These are phyloP conservation scores for Eucommia ulmoides DNA, from an alignment of 257 asterid species.

Conservation along the genomic window DNA sequence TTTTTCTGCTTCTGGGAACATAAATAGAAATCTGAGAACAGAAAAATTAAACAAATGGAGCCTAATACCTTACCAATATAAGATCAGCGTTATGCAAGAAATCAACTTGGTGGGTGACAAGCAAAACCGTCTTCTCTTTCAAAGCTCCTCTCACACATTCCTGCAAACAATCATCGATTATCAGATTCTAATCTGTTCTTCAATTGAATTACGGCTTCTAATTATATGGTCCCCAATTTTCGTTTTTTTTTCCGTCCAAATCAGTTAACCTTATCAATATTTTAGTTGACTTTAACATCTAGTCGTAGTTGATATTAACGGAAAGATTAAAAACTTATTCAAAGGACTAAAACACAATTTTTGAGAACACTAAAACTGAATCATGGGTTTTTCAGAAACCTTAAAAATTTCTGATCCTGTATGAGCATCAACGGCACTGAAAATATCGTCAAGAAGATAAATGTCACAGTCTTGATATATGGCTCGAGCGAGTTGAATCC, in stretches of 20 bases:
- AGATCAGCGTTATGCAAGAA: slow-evolving; percentile 91
- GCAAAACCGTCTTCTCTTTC: slow-evolving; percentile 60
- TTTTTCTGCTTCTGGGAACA: too few species aligned
- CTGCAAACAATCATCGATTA: slow-evolving; percentile 19
- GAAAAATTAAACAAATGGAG: background rate
- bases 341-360: background rate
- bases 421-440: slow-evolving; percentile 98
- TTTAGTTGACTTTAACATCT: background rate
- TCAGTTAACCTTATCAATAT: background rate
- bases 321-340: background rate
- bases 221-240: background rate
- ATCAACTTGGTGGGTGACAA: slow-evolving; percentile 98
- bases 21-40: background rate
- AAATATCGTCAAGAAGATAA: slow-evolving; percentile 84
- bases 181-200: background rate
- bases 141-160: slow-evolving; percentile 85
- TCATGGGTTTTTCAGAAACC: slow-evolving; percentile 21
- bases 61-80: slow-evolving; percentile 54
- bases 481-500: slow-evolving; percentile 94
- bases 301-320: background rate
- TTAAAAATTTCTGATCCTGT: slow-evolving; percentile 94
- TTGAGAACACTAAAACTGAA: background rate
- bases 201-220: background rate
- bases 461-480: slow-evolving; percentile 89
- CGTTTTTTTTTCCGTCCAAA: background rate